A percentile compares a stretch with the other conserved stretches of the same genome.
Evolutionary conservation across 2,329 filamentous ascomycete genomes (phyloP).

Genomic region (Mollisiaceae sp.): DNA sequence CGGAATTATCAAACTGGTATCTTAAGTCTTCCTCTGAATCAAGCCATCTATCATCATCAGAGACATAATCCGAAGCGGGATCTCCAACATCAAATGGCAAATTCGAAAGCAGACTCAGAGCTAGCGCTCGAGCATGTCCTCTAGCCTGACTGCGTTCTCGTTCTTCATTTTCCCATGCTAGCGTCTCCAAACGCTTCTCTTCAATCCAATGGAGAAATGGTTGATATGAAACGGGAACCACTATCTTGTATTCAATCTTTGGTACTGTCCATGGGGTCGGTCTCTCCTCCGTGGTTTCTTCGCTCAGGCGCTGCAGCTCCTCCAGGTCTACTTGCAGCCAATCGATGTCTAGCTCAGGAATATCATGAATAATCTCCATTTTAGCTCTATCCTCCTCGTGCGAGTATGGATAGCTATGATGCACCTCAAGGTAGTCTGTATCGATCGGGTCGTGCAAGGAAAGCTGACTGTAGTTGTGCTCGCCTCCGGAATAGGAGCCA

Average conservation of each 20-base stretch:
- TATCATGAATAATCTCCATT: neutral
- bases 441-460: neutral
- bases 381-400: neutral
- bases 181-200: neutral
- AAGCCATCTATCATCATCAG: neutral
- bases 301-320: neutral
- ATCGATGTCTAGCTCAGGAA: neutral
- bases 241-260: constrained; percentile 4
- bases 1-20: neutral
- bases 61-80: neutral
- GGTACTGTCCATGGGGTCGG: neutral
- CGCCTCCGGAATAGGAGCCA: neutral
- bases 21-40: neutral
- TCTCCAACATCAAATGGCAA: neutral
- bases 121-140: neutral
- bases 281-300: neutral
- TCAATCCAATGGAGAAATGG: neutral
- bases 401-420: neutral
- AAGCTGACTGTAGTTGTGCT: neutral
- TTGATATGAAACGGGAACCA: neutral
- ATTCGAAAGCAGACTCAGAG: neutral
- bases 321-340: neutral
- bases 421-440: neutral
- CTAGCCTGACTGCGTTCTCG: neutral
- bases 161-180: neutral